Conservation (phyloP, 345 rosid species). For the Heritiera fomes region DNA sequence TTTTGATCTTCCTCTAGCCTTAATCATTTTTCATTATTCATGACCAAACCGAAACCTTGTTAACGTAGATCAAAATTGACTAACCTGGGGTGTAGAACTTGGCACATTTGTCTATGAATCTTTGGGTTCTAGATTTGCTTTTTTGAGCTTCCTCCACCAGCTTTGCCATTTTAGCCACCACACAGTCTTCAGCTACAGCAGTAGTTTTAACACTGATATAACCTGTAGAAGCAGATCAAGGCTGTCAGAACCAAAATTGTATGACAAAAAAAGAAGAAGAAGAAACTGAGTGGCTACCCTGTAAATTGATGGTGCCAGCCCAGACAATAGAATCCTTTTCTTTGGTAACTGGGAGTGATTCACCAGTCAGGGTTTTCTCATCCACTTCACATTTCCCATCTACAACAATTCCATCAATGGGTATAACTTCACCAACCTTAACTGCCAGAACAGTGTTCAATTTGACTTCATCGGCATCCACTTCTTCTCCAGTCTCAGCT, state of each 20-base stretch:
- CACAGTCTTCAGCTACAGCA: conserved; percentile 79
- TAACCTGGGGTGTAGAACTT: conserved; percentile 88
- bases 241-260: not conserved
- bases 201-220: conserved; percentile 74
- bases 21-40: no score
- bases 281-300: conserved; percentile 43
- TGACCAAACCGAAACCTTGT: not conserved
- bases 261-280: not conserved
- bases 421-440: conserved; percentile 83
- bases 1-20: no score
- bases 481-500: conserved; percentile 84
- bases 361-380: conserved; percentile 88
- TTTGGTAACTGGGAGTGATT: conserved; percentile 82
- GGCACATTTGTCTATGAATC: conserved; percentile 69
- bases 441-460: conserved; percentile 69
- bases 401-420: conserved; percentile 87
- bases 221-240: conserved; percentile 34
- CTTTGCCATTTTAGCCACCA: conserved; percentile 82
- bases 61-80: not conserved
- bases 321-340: conserved; percentile 64
- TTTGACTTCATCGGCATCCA: conserved; percentile 67
- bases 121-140: conserved; percentile 71
- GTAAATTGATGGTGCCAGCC: conserved; percentile 92
- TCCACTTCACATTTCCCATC: conserved; percentile 90
- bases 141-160: conserved; percentile 97